phyloP scores from a whole-genome alignment of 768 basidiomycete genomes.

The Atractiella rhizophila region DNA sequence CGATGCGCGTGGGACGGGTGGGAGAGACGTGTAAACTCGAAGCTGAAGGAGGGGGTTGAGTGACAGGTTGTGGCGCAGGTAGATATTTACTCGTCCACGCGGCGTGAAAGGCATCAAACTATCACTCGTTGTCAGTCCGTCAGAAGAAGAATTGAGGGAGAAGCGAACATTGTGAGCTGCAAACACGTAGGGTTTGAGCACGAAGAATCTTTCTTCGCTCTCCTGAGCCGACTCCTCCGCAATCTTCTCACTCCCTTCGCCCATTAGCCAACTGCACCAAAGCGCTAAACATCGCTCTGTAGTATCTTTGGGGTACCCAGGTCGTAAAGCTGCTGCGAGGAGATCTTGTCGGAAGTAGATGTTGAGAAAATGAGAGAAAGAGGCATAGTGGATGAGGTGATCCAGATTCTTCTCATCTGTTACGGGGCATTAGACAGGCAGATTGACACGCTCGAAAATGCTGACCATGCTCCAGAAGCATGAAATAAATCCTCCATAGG shows the following conservation, averaged over 20 bases:
- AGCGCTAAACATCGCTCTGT: slow-evolving; percentile 18
- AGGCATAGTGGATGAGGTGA: slow-evolving; percentile 14
- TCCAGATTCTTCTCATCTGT: slow-evolving; percentile 8
- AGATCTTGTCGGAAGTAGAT: slow-evolving; percentile 20
- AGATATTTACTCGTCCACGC: slow-evolving; percentile 20
- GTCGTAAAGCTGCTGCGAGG: slow-evolving; percentile 18
- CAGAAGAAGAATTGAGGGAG: neutral
- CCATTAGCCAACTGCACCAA: slow-evolving; percentile 18
- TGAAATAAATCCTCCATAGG: slow-evolving; percentile 40
- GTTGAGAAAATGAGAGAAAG: slow-evolving; percentile 17
- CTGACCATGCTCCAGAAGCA: slow-evolving; percentile 49
- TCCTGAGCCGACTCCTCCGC: slow-evolving; percentile 17
- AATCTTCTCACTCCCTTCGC: slow-evolving; percentile 4
- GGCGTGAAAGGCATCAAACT: slow-evolving; percentile 21
- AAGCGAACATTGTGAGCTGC: slow-evolving; percentile 22
- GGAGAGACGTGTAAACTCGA: too few relatives aligned
- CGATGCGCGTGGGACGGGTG: too few relatives aligned
- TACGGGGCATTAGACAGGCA: neutral
- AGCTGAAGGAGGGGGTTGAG: too few relatives aligned
- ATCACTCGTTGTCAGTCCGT: neutral
- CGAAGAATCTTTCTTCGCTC: slow-evolving; percentile 22
- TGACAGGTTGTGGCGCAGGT: too few relatives aligned
- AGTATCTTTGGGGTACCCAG: slow-evolving; percentile 21
- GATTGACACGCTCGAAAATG: neutral
- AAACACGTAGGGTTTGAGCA: slow-evolving; percentile 25